phyloP scores from a whole-genome alignment of 441 rosid genomes.

The Adansonia grandidieri region DNA sequence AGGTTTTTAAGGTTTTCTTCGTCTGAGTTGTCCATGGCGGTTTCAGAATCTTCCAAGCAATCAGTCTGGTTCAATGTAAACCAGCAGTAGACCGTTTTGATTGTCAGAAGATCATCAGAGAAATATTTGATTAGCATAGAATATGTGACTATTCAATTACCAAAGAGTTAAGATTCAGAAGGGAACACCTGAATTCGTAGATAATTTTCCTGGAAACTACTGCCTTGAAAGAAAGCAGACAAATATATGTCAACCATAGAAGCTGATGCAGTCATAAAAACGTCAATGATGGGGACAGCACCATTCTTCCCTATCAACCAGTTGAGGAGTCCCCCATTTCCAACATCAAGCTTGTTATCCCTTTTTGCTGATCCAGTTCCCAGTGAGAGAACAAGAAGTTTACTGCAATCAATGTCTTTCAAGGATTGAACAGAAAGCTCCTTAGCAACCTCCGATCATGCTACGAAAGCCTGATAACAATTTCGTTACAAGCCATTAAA shows the following conservation, averaged over 20 bases:
- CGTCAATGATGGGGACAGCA: slow-evolving; percentile 7
- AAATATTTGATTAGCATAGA: not conserved
- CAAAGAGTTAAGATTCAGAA: not conserved
- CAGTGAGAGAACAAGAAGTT: slow-evolving; percentile 27
- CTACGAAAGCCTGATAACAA: slow-evolving; percentile 24
- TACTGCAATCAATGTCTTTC: not conserved
- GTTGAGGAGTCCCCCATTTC: not conserved
- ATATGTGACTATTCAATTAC: not conserved
- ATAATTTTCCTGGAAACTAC: slow-evolving; percentile 14
- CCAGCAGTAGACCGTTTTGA: not conserved
- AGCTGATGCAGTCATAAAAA: not conserved
- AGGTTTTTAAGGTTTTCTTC: not conserved
- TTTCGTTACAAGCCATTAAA: not conserved
- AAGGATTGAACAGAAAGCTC: not conserved
- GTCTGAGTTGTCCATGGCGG: not conserved
- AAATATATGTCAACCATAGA: slow-evolving; percentile 22
- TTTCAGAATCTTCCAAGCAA: not conserved
- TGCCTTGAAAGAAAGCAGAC: slow-evolving; percentile 23
- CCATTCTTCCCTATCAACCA: slow-evolving; percentile 22
- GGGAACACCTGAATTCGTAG: slow-evolving; percentile 26
- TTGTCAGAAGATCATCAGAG: not conserved
- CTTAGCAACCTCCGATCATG: slow-evolving; percentile 26
- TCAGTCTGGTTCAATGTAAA: slow-evolving; percentile 12
- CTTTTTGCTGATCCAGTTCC: slow-evolving; percentile 30
- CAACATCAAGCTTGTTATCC: slow-evolving; percentile 14